Evolutionary conservation across 805 yeast genomes (phyloP), one percentile per base, ranked within the genome.

Genomic region (Candida succiphila): DNA sequence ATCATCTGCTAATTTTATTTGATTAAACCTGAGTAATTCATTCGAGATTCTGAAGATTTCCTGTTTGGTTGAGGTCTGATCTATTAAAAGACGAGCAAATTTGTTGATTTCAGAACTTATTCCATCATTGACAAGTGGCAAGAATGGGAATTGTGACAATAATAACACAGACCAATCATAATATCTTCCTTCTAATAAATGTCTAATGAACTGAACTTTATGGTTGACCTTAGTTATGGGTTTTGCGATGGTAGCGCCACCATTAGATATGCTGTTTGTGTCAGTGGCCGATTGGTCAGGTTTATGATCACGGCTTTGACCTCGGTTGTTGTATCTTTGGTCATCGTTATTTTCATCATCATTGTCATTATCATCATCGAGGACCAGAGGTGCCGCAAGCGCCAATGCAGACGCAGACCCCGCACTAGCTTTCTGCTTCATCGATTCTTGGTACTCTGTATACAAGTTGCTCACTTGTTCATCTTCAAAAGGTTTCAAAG

Each of bases 341-440:
- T 37, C n/a, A 10, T 23, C 27, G 10, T 25, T 16, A 4, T 27
- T 13, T 22, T 32, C 32, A 14, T 20, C 34, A 25, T 39, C 46
- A 22, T 45, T 56, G n/a, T 58, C 61, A 7, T 65, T 74, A 17
- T 72, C 81, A 15, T 73, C 83, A 24, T 80, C 89, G 25, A 73
- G 76, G 4, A 67, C 63, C 25, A 88, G 61, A 1, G 95, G 94
- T 8, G 92, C 92, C 5, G 96, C 95, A 44, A 87, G 52, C 0
- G 96, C 92, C 31, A 88, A 58, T 0, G 95, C 94, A 40, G 80
- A 83, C 0, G 84, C 79, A 17, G 72, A 67, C 0, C 88, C 79
- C 39, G 64, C 62, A 44, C 66, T 63, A 1, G 82, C 72, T 37
- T 74, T 69, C 10, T 72, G 72, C 13, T 76, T 75, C 36, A 66